phyloP scores from a whole-genome alignment of 2,329 filamentous ascomycete species.

The Akanthomyces dipterigenus region DNA sequence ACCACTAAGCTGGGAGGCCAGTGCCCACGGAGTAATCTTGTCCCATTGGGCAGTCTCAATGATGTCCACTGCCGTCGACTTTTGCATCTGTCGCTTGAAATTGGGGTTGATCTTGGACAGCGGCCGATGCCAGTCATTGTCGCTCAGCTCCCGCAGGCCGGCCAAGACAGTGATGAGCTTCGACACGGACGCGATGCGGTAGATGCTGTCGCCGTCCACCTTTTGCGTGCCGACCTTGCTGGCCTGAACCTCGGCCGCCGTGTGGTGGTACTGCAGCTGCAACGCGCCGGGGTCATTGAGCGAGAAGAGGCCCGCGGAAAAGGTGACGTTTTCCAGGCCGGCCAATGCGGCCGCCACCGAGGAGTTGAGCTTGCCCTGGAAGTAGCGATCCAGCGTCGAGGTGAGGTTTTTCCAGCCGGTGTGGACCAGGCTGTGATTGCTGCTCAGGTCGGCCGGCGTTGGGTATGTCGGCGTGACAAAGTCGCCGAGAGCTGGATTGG shows the following conservation, averaged over 20 bases:
- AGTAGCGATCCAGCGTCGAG: background rate
- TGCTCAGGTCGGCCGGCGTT: constrained; percentile 3
- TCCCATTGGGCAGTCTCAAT: constrained; percentile 1
- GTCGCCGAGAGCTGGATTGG: background rate
- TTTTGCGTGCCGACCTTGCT: background rate
- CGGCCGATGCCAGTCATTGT: constrained; percentile 1
- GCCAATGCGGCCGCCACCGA: background rate
- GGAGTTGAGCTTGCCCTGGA: background rate
- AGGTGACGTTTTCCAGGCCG: constrained; percentile 2
- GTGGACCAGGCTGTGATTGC: background rate
- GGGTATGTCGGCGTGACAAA: background rate
- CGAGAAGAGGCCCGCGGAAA: constrained; percentile 6
- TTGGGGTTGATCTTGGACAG: background rate
- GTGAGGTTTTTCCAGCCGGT: background rate
- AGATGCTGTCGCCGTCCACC: constrained; percentile 3
- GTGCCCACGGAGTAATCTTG: constrained; percentile 4
- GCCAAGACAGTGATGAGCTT: constrained; percentile 4
- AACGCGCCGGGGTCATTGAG: background rate
- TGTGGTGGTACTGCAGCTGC: constrained; percentile 3
- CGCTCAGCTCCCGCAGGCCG: background rate
- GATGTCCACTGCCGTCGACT: background rate
- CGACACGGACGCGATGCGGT: constrained; percentile 3
- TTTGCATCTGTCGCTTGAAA: background rate
- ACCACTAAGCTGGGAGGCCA: constrained; percentile 8
- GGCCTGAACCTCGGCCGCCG: background rate